Conservation (phyloP, 1,284 basidiomycete genomes). For the Porogramme epimiltina region DNA sequence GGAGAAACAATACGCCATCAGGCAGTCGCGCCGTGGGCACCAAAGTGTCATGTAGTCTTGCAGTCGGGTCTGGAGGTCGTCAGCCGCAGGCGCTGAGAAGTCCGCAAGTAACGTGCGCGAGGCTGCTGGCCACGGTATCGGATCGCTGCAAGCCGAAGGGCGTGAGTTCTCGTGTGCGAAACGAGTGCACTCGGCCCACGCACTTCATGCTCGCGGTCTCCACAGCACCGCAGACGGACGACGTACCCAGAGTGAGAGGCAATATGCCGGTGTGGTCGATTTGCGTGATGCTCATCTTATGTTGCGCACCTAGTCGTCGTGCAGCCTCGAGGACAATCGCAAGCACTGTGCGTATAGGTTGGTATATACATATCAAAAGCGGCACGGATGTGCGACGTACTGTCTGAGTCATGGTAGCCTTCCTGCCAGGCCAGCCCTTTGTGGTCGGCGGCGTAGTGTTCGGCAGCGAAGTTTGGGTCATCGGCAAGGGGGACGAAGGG, state of each 20-base stretch:
- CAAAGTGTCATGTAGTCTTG: conserved; percentile 43
- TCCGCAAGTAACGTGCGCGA: conserved; percentile 9
- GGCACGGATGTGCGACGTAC: conserved; percentile 37
- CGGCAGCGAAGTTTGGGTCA: conserved; percentile 48
- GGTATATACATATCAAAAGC: neutral
- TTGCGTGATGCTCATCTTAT: conserved; percentile 38
- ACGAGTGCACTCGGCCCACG: too few species aligned
- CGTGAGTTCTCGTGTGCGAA: neutral
- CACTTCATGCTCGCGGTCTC: conserved; percentile 39
- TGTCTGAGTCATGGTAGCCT: conserved; percentile 43
- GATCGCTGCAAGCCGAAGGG: conserved; percentile 8
- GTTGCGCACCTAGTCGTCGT: conserved; percentile 37
- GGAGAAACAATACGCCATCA: conserved; percentile 49
- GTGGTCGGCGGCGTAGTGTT: conserved; percentile 43
- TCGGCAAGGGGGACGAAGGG: conserved; percentile 62
- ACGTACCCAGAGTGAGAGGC: conserved; percentile 37
- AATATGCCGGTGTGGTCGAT: conserved; percentile 47
- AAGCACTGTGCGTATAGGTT: conserved; percentile 37
- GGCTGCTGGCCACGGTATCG: conserved; percentile 20
- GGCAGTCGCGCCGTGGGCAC: conserved; percentile 56
- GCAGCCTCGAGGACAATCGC: conserved; percentile 47
- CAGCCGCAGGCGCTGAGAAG: conserved; percentile 21
- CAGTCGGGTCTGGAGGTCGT: conserved; percentile 33
- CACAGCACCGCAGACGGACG: conserved; percentile 32
- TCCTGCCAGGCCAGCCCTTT: conserved; percentile 49